These are phyloP conservation scores for Peniophora sp. DNA, from an alignment of 1,284 basidiomycete species.

Conservation along the genomic window DNA sequence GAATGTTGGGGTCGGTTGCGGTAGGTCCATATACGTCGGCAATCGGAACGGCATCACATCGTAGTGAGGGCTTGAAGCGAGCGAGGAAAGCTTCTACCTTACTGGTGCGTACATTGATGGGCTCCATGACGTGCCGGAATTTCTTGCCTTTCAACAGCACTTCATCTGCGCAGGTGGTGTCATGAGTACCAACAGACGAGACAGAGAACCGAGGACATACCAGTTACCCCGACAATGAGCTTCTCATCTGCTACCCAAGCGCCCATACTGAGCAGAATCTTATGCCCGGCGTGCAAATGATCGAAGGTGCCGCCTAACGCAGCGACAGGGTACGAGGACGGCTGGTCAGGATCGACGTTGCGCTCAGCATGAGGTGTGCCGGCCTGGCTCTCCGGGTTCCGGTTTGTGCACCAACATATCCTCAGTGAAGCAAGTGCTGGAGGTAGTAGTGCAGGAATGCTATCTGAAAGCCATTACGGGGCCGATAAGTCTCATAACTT, in stretches of 20 bases:
- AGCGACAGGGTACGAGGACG: slow-evolving; percentile 35
- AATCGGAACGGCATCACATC: slow-evolving; percentile 64
- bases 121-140: slow-evolving; percentile 65
- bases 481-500: not conserved
- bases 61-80: slow-evolving; percentile 57
- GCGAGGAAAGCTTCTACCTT: slow-evolving; percentile 57
- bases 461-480: slow-evolving; percentile 5
- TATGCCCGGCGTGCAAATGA: slow-evolving; percentile 96
- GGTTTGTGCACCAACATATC: slow-evolving; percentile 9
- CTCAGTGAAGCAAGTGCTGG: slow-evolving; percentile 9
- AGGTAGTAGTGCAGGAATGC: slow-evolving; percentile 13
- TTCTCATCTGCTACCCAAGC: slow-evolving; percentile 74
- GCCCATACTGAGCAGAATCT: slow-evolving; percentile 90
- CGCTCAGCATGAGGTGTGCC: not conserved
- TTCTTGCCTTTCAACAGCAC: slow-evolving; percentile 69
- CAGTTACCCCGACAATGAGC: slow-evolving; percentile 86
- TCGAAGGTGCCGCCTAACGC: slow-evolving; percentile 86
- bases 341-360: slow-evolving; percentile 6
- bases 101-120: slow-evolving; percentile 46
- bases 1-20: slow-evolving; percentile 73
- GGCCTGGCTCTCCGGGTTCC: slow-evolving; percentile 6
- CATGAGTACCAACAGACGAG: slow-evolving; percentile 3
- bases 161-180: slow-evolving; percentile 43
- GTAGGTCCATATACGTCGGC: slow-evolving; percentile 86
- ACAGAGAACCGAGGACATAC: slow-evolving; percentile 28